phyloP scores from a whole-genome alignment of 2,329 filamentous ascomycete species.

The Ciborinia camelliae region DNA sequence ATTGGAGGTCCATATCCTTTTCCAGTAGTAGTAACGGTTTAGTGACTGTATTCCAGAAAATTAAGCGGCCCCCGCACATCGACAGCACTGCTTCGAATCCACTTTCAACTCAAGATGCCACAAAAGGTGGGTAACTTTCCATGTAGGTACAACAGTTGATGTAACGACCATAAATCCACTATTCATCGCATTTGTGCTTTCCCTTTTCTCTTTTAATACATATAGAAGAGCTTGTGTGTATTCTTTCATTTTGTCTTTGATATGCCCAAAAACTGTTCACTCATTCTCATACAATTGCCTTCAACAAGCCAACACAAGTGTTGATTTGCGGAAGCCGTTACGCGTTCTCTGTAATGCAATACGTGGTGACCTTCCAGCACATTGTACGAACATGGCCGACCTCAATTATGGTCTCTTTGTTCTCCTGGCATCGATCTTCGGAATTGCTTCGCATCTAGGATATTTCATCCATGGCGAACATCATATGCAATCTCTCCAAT shows the following conservation, averaged over 20 bases:
- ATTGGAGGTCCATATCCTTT: too few relatives aligned
- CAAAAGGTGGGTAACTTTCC: background rate
- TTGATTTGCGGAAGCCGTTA: background rate
- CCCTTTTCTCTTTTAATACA: background rate
- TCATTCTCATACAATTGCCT: background rate
- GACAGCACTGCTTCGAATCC: too few relatives aligned
- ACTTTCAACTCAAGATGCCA: background rate
- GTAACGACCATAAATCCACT: background rate
- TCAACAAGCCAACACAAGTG: background rate
- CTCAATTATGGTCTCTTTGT: background rate
- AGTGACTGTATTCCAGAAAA: too few relatives aligned
- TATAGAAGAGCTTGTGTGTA: background rate
- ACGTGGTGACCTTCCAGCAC: background rate
- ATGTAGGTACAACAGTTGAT: too few relatives aligned
- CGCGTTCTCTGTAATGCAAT: background rate
- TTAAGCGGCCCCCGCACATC: too few relatives aligned
- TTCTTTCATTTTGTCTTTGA: background rate
- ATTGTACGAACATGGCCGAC: background rate
- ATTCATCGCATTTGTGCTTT: background rate
- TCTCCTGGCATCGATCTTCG: slow-evolving; percentile 16
- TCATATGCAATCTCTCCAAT: slow-evolving; percentile 15
- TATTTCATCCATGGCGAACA: slow-evolving; percentile 33
- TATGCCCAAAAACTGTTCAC: background rate
- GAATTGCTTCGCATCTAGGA: slow-evolving; percentile 22
- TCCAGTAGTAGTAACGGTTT: too few relatives aligned